Percentiles rank a stretch among this genome's conserved stretches.
phyloP scores from a whole-genome alignment of 495 filamentous ascomycete species.

The Viridothelium virens region DNA sequence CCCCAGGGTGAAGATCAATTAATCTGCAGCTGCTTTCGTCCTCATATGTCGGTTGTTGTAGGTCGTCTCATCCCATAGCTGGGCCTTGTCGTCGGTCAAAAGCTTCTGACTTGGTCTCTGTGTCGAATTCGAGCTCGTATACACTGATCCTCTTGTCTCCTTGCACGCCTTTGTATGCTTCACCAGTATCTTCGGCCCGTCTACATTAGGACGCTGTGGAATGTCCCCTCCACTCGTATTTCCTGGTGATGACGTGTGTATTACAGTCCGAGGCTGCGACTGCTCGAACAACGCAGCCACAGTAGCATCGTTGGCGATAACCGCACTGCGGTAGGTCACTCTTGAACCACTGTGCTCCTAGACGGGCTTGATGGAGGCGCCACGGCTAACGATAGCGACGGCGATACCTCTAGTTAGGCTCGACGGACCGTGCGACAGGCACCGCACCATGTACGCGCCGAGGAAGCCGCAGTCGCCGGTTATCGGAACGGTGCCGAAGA shows the following conservation, averaged over 20 bases:
- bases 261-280: conserved; percentile 26
- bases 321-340: conserved; percentile 23
- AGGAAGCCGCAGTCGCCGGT: conserved; percentile 67
- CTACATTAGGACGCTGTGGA: conserved; percentile 20
- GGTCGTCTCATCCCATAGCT: conserved; percentile 19
- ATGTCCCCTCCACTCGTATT: conserved; percentile 6
- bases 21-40: conserved; percentile 31
- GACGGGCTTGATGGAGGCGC: neutral
- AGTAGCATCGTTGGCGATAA: conserved; percentile 19
- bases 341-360: conserved; percentile 9
- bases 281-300: conserved; percentile 22
- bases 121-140: conserved; percentile 28
- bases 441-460: conserved; percentile 58
- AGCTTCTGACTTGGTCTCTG: conserved; percentile 12
- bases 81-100: conserved; percentile 24
- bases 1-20: conserved; percentile 24
- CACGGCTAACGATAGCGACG: conserved; percentile 26
- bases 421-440: conserved; percentile 41
- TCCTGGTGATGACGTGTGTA: conserved; percentile 27
- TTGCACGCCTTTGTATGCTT: conserved; percentile 17
- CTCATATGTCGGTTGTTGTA: conserved; percentile 22
- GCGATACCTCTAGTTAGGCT: neutral
- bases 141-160: conserved; percentile 26
- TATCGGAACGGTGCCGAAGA: conserved; percentile 53
- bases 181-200: conserved; percentile 25